Conservation (phyloP, 805 yeast species). For the Nakazawaea holstii region DNA sequence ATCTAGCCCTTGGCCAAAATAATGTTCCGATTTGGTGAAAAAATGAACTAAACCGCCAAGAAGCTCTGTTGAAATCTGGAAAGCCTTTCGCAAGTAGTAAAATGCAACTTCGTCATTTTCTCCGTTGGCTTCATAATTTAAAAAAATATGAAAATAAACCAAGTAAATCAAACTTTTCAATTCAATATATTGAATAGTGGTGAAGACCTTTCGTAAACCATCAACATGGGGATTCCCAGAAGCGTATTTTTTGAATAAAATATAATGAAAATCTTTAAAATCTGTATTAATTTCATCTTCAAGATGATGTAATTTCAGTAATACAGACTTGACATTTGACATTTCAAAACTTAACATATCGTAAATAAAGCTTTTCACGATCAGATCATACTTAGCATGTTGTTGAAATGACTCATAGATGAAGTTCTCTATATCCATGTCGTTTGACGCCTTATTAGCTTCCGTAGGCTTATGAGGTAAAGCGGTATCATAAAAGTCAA, state of each 20-base stretch:
- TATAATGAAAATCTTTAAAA: not conserved
- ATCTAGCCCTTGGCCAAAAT: constrained; percentile 32
- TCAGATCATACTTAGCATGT: constrained; percentile 14
- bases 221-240: not conserved
- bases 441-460: constrained; percentile 11
- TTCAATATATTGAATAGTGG: constrained; percentile 1
- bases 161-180: constrained; percentile 16
- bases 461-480: constrained; percentile 12
- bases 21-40: not conserved
- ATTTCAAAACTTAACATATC: not conserved
- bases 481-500: constrained; percentile 15
- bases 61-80: not conserved
- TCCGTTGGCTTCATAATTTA: constrained; percentile 15
- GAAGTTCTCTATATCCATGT: constrained; percentile 17
- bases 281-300: not conserved
- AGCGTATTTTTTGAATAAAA: not conserved
- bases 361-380: constrained; percentile 10
- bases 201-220: not conserved
- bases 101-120: not conserved
- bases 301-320: not conserved
- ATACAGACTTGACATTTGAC: not conserved
- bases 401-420: constrained; percentile 16
- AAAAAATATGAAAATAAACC: constrained; percentile 15
- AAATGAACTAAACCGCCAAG: not conserved
- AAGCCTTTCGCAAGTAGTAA: not conserved